Evolutionary conservation across 2,329 filamentous ascomycete species (phyloP), one percentile per base, ranked within the genome.

Genomic region (Sporothrix curviconia): DNA sequence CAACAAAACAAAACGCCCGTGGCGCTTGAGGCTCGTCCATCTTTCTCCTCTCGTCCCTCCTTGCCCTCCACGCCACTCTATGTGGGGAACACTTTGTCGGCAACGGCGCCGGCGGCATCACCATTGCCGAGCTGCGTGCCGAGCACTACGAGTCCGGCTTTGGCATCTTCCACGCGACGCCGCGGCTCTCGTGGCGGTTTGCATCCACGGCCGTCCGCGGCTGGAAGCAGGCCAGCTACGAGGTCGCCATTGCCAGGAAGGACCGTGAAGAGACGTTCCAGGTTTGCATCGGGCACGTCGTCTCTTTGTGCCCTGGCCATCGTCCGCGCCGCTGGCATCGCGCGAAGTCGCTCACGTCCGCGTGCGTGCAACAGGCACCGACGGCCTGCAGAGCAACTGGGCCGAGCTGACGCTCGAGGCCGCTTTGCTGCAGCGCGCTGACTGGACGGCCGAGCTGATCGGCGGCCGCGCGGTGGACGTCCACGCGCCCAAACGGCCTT

Each of bases 271-370:
- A 15, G 14, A 42, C 24, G 3, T 22, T 19, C 9, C 40, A 60
- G 25, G 15, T 37, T 1, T 59, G 59, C 59, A 34, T 37, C 1
- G 57, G 60, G n/a, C 4, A 50, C 12, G 54, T 55, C 32, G 54
- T 36, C 40, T 47, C 1, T 72, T 70, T 1, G 62, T 70, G 12
- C 64, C 72, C 4, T 69, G 71, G 8, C 68, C 69, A 4, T 74
- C 71, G 72, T 71, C 70, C 25, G 40, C 50, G 17, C 58, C 61
- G 7, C 49, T 64, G 4, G 17, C 9, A 6, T 58, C 59, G 2
- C 52, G 59, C 2, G 59, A 63, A 37, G 24, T 42, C n/a, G 63
- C 59, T 6, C 11, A 15, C 1, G 60, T 64, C 43, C 57, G 63
- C 5, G 56, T 65, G 5, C 39, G 60, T 3, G 59, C 55, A 1